Evolutionary conservation across 2,329 filamentous ascomycete genomes (phyloP).

Genomic region (Ophiognomonia clavigignenti-juglandacearum): DNA sequence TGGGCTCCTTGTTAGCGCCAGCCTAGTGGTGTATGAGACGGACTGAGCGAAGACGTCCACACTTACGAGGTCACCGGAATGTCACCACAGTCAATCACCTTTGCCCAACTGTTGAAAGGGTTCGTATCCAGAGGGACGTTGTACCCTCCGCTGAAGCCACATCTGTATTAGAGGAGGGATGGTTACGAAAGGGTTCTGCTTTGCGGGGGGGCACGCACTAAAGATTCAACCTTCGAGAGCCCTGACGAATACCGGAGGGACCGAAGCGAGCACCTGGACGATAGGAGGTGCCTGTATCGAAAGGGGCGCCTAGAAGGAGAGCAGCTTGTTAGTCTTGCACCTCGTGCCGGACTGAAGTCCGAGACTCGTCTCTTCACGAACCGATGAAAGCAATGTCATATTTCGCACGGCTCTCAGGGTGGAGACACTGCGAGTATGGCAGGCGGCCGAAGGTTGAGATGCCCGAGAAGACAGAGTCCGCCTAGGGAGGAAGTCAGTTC

Average conservation of each 20-base stretch:
- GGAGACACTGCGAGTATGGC: slow-evolving; percentile 71
- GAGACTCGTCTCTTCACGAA: slow-evolving; percentile 36
- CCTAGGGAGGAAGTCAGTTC: slow-evolving; percentile 39
- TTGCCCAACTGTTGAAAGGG: slow-evolving; percentile 77
- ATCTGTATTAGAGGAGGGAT: slow-evolving; percentile 28
- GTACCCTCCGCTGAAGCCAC: slow-evolving; percentile 66
- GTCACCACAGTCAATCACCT: slow-evolving; percentile 76
- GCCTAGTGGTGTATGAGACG: neutral
- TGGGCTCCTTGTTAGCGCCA: neutral
- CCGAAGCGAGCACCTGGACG: slow-evolving; percentile 79
- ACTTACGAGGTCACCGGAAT: slow-evolving; percentile 78
- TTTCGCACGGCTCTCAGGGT: slow-evolving; percentile 57
- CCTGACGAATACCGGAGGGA: slow-evolving; percentile 79
- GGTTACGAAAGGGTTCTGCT: neutral
- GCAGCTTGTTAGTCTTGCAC: neutral
- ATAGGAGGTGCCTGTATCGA: slow-evolving; percentile 84
- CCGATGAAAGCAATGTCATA: slow-evolving; percentile 86
- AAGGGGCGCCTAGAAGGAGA: slow-evolving; percentile 59
- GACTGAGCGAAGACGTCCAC: too few relatives aligned
- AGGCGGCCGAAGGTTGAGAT: slow-evolving; percentile 82
- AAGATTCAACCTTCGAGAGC: slow-evolving; percentile 78
- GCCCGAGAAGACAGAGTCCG: slow-evolving; percentile 83
- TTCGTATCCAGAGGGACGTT: slow-evolving; percentile 78
- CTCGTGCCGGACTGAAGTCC: neutral
- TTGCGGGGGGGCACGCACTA: slow-evolving; percentile 55